Percentiles rank a stretch among this genome's conserved stretches.
Evolutionary conservation across 768 basidiomycete species (phyloP).

Genomic region (Boletus huronensis): DNA sequence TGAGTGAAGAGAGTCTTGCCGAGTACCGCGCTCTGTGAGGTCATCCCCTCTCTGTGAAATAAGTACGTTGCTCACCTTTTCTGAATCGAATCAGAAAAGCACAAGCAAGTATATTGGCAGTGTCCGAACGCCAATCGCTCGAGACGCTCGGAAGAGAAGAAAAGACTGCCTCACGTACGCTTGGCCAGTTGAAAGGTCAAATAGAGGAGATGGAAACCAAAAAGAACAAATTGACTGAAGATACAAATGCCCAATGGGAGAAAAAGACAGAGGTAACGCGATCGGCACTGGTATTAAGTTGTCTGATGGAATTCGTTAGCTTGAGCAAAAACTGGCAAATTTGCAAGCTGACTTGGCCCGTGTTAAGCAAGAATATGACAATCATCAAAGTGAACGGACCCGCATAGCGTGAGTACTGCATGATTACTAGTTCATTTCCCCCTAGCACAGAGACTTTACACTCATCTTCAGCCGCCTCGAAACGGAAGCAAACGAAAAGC

Average conservation of each 20-base stretch:
- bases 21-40: constrained; percentile 55
- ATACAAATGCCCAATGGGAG: constrained; percentile 43
- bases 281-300: not conserved
- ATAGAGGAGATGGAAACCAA: constrained; percentile 62
- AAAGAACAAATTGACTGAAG: constrained; percentile 52
- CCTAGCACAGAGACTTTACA: not conserved
- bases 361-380: constrained; percentile 76
- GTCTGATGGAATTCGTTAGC: constrained; percentile 26
- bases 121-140: constrained; percentile 83
- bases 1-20: constrained; percentile 80
- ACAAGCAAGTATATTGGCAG: constrained; percentile 71
- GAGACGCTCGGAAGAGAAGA: constrained; percentile 80
- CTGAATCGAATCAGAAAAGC: constrained; percentile 56
- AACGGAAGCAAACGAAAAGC: constrained; percentile 88
- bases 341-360: constrained; percentile 60
- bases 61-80: constrained; percentile 2
- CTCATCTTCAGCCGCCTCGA: constrained; percentile 68
- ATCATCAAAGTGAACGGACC: constrained; percentile 77
- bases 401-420: constrained; percentile 57
- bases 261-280: constrained; percentile 55
- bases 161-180: constrained; percentile 63
- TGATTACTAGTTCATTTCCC: not conserved
- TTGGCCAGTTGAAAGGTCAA: constrained; percentile 65
- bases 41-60: not conserved
- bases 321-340: constrained; percentile 56